These are phyloP conservation scores for Fusarium stilboides DNA, from an alignment of 2,329 filamentous ascomycete genomes.

Conservation along the genomic window DNA sequence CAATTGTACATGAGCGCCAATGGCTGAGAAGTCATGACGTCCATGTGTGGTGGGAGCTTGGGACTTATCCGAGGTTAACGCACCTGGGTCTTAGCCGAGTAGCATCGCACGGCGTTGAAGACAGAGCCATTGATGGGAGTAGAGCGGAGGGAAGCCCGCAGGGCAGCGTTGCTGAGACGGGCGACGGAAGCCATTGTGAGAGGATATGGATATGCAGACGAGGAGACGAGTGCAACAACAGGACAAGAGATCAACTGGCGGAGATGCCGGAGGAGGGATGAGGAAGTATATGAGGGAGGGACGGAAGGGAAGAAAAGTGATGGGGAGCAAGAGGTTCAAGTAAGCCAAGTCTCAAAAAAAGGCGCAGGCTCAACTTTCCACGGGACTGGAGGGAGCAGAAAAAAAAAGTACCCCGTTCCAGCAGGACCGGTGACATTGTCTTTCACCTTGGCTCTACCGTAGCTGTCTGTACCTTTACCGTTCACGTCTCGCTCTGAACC, in stretches of 20 bases:
- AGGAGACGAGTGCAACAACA: constrained; percentile 51
- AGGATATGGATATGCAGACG: constrained; percentile 52
- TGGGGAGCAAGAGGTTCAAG: constrained; percentile 55
- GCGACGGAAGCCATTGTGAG: constrained; percentile 84
- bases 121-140: constrained; percentile 79
- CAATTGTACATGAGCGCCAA: neutral
- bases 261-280: constrained; percentile 56
- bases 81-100: constrained; percentile 94
- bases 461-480: constrained; percentile 31
- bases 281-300: constrained; percentile 52
- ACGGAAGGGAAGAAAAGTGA: constrained; percentile 52
- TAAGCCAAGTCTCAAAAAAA: constrained; percentile 46
- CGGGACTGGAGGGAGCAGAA: constrained; percentile 24
- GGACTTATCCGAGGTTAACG: constrained; percentile 46
- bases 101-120: constrained; percentile 89
- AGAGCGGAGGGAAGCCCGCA: constrained; percentile 81
- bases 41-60: constrained; percentile 18
- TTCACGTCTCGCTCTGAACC: constrained; percentile 33
- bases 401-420: constrained; percentile 43
- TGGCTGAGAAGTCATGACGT: constrained; percentile 18
- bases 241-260: constrained; percentile 44
- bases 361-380: constrained; percentile 31
- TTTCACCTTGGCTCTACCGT: constrained; percentile 38
- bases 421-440: constrained; percentile 23
- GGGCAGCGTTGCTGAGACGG: constrained; percentile 84